Conservation (phyloP, 352 stramenopile species). For the Globisporangium spiculum region DNA sequence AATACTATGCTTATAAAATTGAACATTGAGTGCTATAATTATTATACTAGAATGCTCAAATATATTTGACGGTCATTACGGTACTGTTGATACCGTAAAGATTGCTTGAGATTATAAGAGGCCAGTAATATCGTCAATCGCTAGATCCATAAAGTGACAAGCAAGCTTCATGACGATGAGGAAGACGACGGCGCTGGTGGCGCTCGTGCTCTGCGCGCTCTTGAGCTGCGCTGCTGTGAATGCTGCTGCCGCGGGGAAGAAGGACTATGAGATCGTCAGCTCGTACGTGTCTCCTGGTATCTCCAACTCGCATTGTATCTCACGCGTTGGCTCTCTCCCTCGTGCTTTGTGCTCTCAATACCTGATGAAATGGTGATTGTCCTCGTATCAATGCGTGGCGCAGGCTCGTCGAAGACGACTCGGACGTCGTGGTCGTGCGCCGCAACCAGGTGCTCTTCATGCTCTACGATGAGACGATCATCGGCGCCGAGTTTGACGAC, state of each 20-base stretch:
- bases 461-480: constrained; percentile 77
- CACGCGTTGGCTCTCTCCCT: not conserved
- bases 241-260: not conserved
- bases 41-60: not conserved
- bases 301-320: not conserved
- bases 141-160: not conserved
- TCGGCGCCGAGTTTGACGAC: constrained; percentile 76
- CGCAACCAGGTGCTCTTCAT: constrained; percentile 51
- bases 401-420: constrained; percentile 42
- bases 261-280: constrained; percentile 20
- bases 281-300: constrained; percentile 5
- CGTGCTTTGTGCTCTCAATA: not conserved
- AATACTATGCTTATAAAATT: not conserved
- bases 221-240: not conserved
- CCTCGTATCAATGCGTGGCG: not conserved
- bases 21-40: not conserved
- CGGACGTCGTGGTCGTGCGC: constrained; percentile 57
- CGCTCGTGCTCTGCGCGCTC: constrained; percentile 5
- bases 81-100: not conserved
- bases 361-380: not conserved
- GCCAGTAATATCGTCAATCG: constrained; percentile 3
- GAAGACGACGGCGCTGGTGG: constrained; percentile 5
- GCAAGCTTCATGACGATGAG: constrained; percentile 1
- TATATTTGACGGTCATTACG: not conserved
- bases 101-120: not conserved